A percentile compares a stretch with the other conserved stretches of the same genome.
phyloP scores from a whole-genome alignment of 106 monocot genomes.

The Apostasia shenzhenica region DNA sequence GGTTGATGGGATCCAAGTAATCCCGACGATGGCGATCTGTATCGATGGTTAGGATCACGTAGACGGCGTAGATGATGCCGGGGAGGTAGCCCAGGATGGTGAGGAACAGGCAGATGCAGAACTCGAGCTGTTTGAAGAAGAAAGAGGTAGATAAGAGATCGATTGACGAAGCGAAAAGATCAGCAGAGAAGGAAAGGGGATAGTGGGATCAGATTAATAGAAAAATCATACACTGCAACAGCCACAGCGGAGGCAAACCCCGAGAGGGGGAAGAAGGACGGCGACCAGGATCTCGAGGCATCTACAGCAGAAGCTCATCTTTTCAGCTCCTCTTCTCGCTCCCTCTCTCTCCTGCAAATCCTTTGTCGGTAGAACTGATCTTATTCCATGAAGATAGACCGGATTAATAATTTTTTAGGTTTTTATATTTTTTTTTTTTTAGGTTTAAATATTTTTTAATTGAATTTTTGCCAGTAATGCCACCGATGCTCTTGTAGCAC shows the following conservation, averaged over 20 bases:
- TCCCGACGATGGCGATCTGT: constrained; percentile 19
- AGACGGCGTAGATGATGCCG: constrained; percentile 45
- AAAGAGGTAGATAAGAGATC: background rate
- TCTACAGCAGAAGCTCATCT: constrained; percentile 31
- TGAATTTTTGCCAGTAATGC: background rate
- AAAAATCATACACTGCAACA: constrained; percentile 55
- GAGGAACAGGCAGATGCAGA: constrained; percentile 32
- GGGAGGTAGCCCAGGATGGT: constrained; percentile 40
- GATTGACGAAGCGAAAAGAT: background rate
- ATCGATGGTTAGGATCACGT: constrained; percentile 34
- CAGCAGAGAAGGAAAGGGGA: background rate
- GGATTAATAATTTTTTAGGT: background rate
- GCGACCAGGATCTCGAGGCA: constrained; percentile 71
- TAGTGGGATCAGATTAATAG: background rate
- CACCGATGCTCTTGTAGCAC: background rate
- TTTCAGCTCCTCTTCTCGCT: background rate
- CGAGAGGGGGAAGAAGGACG: constrained; percentile 68
- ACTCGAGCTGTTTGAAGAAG: constrained; percentile 23
- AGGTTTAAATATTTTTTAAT: background rate
- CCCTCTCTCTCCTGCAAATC: background rate
- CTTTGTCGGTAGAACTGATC: too few relatives aligned
- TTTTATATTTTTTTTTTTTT: too few relatives aligned
- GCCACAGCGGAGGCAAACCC: constrained; percentile 80
- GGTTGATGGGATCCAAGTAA: constrained; percentile 15
- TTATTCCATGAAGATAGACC: too few relatives aligned